A percentile compares a stretch with the other conserved stretches of the same genome.
phyloP scores from a whole-genome alignment of 495 filamentous ascomycete species.

The Penicillium paradoxum region DNA sequence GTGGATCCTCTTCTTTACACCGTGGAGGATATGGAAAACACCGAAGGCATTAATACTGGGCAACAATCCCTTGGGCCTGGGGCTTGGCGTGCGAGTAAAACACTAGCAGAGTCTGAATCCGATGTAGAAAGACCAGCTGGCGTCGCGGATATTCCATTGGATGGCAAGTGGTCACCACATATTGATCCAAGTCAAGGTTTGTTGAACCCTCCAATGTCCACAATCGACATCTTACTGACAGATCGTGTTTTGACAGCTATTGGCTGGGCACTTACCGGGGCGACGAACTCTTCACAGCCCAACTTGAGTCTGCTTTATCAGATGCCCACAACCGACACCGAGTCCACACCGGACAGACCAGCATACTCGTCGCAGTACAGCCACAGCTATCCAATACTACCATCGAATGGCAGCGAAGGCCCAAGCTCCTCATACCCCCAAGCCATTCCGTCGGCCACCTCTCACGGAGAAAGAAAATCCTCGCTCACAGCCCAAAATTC shows the following conservation, averaged over 20 bases:
- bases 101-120: slow-evolving; percentile 23
- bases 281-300: slow-evolving; percentile 74
- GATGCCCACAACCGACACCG: slow-evolving; percentile 33
- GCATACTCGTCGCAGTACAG: slow-evolving; percentile 33
- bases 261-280: slow-evolving; percentile 75
- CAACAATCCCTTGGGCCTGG: slow-evolving; percentile 36
- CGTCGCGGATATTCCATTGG: slow-evolving; percentile 23
- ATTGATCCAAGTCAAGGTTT: slow-evolving; percentile 51
- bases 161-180: slow-evolving; percentile 39
- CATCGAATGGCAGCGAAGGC: slow-evolving; percentile 15
- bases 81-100: slow-evolving; percentile 37
- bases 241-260: slow-evolving; percentile 46
- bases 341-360: slow-evolving; percentile 16
- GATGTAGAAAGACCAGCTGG: slow-evolving; percentile 21
- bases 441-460: slow-evolving; percentile 11
- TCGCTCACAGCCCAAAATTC: slow-evolving; percentile 13
- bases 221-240: slow-evolving; percentile 15
- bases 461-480: slow-evolving; percentile 15
- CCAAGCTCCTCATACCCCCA: slow-evolving; percentile 23
- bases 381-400: slow-evolving; percentile 29
- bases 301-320: slow-evolving; percentile 72
- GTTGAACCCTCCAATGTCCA: slow-evolving; percentile 24
- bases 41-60: slow-evolving; percentile 35
- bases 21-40: slow-evolving; percentile 69
- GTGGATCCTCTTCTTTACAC: slow-evolving; percentile 77